phyloP scores from a whole-genome alignment of 371 early-diverging fungal genomes.

The Lichtheimia corymbifera region DNA sequence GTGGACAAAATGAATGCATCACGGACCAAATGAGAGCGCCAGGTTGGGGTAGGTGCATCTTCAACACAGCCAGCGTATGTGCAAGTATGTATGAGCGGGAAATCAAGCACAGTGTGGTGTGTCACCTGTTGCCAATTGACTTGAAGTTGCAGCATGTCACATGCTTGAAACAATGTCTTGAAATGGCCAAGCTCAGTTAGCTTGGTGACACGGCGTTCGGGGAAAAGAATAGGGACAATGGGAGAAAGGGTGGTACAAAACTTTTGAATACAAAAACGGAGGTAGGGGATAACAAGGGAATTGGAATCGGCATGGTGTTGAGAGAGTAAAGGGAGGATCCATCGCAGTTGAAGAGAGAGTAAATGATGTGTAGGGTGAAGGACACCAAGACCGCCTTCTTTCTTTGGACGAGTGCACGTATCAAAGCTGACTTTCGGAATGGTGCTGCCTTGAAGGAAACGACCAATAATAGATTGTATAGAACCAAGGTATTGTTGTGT shows the following conservation, averaged over 20 bases:
- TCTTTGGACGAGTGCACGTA: background rate
- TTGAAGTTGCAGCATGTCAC: no score
- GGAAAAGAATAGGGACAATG: background rate
- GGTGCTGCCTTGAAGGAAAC: background rate
- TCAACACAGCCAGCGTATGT: no score
- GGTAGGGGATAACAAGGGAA: background rate
- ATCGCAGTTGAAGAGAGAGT: background rate
- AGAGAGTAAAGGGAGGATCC: background rate
- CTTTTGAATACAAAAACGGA: background rate
- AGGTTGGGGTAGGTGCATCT: no score
- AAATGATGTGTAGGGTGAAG: background rate
- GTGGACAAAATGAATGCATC: no score
- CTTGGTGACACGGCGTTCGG: background rate
- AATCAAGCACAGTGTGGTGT: no score
- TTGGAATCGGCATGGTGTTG: background rate
- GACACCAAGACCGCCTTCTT: background rate
- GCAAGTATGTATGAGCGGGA: no score
- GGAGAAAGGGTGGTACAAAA: background rate
- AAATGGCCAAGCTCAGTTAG: background rate
- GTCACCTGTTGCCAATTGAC: no score
- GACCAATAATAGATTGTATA: background rate
- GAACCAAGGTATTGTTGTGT: background rate
- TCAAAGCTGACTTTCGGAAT: slow-evolving; percentile 6
- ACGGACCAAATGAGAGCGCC: no score
- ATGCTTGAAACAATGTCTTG: background rate